These are phyloP conservation scores for Ustilago esculenta DNA, from an alignment of 1,284 basidiomycete species.

Conservation along the genomic window DNA sequence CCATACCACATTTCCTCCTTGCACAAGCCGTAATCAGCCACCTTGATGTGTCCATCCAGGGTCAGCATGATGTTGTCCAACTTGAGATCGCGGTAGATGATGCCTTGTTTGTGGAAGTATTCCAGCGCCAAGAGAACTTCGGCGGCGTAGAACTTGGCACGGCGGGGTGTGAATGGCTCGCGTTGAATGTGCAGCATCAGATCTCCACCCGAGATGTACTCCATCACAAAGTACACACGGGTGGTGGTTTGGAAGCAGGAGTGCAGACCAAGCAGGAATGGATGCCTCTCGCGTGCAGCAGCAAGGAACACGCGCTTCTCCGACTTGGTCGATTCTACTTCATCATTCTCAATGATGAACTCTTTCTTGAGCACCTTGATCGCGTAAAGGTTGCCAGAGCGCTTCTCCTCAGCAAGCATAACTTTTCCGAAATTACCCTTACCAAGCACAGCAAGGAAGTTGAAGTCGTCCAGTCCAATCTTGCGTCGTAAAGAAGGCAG, in stretches of 20 bases:
- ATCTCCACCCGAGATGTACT: constrained; percentile 79
- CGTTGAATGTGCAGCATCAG: constrained; percentile 84
- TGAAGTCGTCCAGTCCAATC: constrained; percentile 97
- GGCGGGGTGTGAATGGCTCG: constrained; percentile 80
- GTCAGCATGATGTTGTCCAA: constrained; percentile 98
- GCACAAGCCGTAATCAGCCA: constrained; percentile 98
- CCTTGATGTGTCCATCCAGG: constrained; percentile 96
- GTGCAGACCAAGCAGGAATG: constrained; percentile 94
- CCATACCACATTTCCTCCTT: constrained; percentile 99
- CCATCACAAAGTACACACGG: constrained; percentile 86
- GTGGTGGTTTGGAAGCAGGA: constrained; percentile 99
- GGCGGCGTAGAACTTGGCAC: constrained; percentile 98
- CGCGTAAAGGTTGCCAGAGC: constrained; percentile 86
- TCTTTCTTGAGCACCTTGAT: constrained; percentile 99
- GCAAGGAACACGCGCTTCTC: constrained; percentile 98
- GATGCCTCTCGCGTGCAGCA: constrained; percentile 94
- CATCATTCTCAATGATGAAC: constrained; percentile 99
- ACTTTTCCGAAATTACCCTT: constrained; percentile 99
- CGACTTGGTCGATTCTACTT: constrained; percentile 98
- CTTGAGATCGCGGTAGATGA: constrained; percentile 88
- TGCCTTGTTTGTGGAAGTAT: constrained; percentile 98
- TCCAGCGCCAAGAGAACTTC: constrained; percentile 95
- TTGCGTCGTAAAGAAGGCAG: constrained; percentile 74
- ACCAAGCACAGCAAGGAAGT: constrained; percentile 96
- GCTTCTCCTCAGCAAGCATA: constrained; percentile 99